Evolutionary conservation across 805 yeast species (phyloP), one percentile per base, ranked within the genome.

Genomic region (Candida golubevii): DNA sequence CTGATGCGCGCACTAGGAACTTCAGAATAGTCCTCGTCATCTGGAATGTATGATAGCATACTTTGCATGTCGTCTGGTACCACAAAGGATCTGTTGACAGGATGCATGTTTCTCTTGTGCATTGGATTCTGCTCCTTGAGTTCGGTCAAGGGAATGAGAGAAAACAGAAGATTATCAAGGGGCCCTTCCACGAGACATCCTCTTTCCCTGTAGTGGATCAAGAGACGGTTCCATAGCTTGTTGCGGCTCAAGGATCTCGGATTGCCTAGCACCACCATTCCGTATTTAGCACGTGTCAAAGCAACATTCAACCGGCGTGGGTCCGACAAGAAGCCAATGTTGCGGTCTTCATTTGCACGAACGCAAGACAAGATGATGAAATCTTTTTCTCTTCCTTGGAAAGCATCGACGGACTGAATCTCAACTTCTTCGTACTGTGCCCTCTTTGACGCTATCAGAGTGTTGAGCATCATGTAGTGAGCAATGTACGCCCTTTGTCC

Each of bases 141-240:
- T 11, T 41, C 51, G 12, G 45, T 42, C 42, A 67, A 69, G 50
- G 79, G 84, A 18, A 85, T 81, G 46, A 83, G 71, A 47, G 89
- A 82, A 40, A 85, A 66, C 60, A 84, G 93, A 50, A 90, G 72
- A 54, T 81, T 85, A 47, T 85, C 91, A 52, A 90, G 71, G 1
- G 88, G 80, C 9, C 97, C 97, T 62, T 90, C 97, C 26, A 90
- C 97, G 29, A 90, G 69, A 63, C 95, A 85, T 1, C 95, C 95
- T 44, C 77, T 78, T 54, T 87, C 91, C 64, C 95, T 75, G 67
- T 79, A 89, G 60, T 88, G 95, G 37, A 79, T 65, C 53, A 90
- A 69, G 46, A 90, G 67, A 48, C 80, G 83, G 54, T 82, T 82
- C 97, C 97, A 90, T 49, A 90, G 66, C 10, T 72, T 62, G 61